phyloP scores from a whole-genome alignment of 805 yeast species.

The Nadsonia fulvescens region DNA sequence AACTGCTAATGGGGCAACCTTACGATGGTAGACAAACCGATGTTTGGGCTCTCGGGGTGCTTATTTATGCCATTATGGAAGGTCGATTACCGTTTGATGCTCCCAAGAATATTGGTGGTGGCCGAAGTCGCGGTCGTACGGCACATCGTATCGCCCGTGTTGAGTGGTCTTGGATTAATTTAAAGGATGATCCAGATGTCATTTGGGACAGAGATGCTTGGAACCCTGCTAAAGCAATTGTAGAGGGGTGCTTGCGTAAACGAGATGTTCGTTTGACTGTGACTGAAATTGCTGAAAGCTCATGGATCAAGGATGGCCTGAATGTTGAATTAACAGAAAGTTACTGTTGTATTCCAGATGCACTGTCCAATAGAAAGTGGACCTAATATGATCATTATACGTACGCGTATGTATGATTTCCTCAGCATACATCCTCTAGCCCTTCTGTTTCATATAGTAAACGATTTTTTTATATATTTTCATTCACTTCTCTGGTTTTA shows the following conservation, averaged over 20 bases:
- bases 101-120: constrained; percentile 27
- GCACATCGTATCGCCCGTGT: constrained; percentile 84
- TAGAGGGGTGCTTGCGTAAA: constrained; percentile 30
- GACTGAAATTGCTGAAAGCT: constrained; percentile 9
- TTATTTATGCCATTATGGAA: constrained; percentile 71
- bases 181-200: constrained; percentile 16
- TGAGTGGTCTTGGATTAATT: constrained; percentile 71
- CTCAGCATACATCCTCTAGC: too few relatives aligned
- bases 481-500: too few relatives aligned
- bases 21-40: constrained; percentile 88
- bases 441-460: too few relatives aligned
- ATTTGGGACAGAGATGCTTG: constrained; percentile 19
- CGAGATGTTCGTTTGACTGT: constrained; percentile 27
- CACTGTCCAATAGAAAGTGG: too few relatives aligned
- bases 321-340: constrained; percentile 1
- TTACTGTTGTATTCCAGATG: too few relatives aligned
- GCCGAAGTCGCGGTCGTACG: constrained; percentile 31
- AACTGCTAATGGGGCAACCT: constrained; percentile 70
- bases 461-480: too few relatives aligned
- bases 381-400: too few relatives aligned
- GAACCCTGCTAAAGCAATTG: constrained; percentile 31
- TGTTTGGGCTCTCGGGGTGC: constrained; percentile 88
- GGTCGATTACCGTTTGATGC: constrained; percentile 84
- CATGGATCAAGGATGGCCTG: constrained; percentile 10
- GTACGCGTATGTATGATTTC: too few relatives aligned